These are phyloP conservation scores for Aspergillus pseudoviridinutans DNA, from an alignment of 2,329 filamentous ascomycete species.

Conservation along the genomic window DNA sequence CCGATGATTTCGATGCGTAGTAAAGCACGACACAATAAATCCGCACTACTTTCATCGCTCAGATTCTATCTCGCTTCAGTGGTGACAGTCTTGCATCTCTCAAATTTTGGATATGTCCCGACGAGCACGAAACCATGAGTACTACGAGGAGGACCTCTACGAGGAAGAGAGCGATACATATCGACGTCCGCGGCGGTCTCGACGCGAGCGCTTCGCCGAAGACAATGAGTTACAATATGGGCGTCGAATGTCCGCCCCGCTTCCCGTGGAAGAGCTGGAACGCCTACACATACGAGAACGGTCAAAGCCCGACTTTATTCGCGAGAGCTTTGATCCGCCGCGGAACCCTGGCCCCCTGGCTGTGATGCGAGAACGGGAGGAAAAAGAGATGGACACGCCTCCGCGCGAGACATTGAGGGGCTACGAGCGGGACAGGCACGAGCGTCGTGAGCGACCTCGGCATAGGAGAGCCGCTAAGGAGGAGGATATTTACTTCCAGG, in stretches of 20 bases:
- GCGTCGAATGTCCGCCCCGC: slow-evolving; percentile 33
- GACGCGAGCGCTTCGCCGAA: slow-evolving; percentile 24
- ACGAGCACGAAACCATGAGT: slow-evolving; percentile 22
- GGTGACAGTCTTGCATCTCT: neutral
- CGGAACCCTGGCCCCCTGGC: slow-evolving; percentile 14
- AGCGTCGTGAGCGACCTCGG: neutral
- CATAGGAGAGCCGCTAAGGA: slow-evolving; percentile 5
- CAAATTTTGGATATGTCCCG: slow-evolving; percentile 25
- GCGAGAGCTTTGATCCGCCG: slow-evolving; percentile 23
- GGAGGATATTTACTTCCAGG: slow-evolving; percentile 5
- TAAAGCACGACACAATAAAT: neutral
- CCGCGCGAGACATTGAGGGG: slow-evolving; percentile 7
- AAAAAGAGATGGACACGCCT: slow-evolving; percentile 10
- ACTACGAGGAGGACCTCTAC: slow-evolving; percentile 29
- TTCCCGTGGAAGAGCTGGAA: slow-evolving; percentile 41
- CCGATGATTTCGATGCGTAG: neutral
- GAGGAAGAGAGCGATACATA: slow-evolving; percentile 27
- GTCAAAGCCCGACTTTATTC: slow-evolving; percentile 30
- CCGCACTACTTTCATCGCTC: neutral
- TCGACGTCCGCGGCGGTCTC: slow-evolving; percentile 17
- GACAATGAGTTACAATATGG: slow-evolving; percentile 23
- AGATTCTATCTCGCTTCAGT: neutral
- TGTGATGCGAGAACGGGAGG: slow-evolving; percentile 25
- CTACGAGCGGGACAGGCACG: neutral
- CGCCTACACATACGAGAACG: slow-evolving; percentile 39